Evolutionary conservation across 1,284 basidiomycete species (phyloP).

Genomic region (Xerocomus minutiporus): DNA sequence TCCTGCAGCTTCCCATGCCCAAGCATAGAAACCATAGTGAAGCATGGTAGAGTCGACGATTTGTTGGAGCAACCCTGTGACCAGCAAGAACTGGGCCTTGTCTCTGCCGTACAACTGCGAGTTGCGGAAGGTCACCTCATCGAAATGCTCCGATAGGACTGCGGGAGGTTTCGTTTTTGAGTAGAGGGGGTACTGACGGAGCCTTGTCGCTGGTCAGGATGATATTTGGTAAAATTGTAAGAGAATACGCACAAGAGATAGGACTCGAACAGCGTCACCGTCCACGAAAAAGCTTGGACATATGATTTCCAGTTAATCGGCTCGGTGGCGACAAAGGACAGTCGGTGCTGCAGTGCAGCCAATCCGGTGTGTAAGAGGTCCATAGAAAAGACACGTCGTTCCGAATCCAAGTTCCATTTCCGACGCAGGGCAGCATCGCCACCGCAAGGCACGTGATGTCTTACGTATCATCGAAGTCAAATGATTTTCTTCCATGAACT

Average conservation of each 20-base stretch:
- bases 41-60: conserved; percentile 68
- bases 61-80: conserved; percentile 73
- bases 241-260: conserved; percentile 64
- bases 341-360: conserved; percentile 46
- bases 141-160: conserved; percentile 71
- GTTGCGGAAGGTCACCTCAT: conserved; percentile 74
- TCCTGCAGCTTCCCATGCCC: conserved; percentile 70
- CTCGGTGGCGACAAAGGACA: conserved; percentile 56
- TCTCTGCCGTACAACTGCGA: conserved; percentile 89
- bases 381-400: conserved; percentile 37
- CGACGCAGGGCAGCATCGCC: neutral
- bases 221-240: neutral
- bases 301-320: conserved; percentile 69
- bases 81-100: conserved; percentile 83
- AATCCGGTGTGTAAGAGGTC: conserved; percentile 56
- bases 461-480: neutral
- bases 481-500: too few relatives aligned
- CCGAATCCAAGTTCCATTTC: neutral
- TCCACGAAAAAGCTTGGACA: conserved; percentile 73
- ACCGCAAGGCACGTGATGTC: neutral
- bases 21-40: conserved; percentile 73
- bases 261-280: conserved; percentile 77
- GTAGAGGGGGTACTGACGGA: conserved; percentile 84
- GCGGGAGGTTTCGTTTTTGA: conserved; percentile 73
- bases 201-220: conserved; percentile 35